These are phyloP conservation scores for Candida dajiaensis DNA, from an alignment of 805 yeast species.

Conservation along the genomic window DNA sequence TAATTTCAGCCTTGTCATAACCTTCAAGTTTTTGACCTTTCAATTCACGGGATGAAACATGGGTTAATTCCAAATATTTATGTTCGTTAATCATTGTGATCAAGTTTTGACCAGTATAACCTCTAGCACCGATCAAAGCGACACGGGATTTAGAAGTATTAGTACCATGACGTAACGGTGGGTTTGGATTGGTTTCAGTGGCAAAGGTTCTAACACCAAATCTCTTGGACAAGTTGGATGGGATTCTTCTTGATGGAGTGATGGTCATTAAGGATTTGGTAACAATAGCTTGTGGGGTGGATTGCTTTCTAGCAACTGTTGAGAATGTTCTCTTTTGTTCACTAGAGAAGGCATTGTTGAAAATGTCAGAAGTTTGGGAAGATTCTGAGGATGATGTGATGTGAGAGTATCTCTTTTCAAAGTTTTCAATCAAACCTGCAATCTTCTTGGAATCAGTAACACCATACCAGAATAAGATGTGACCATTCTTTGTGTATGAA, in stretches of 20 bases:
- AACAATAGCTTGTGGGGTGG: background rate
- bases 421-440: constrained; percentile 55
- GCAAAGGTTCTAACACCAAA: constrained; percentile 27
- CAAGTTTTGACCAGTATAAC: constrained; percentile 92
- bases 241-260: constrained; percentile 21
- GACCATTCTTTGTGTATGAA: constrained; percentile 83
- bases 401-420: constrained; percentile 31
- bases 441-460: constrained; percentile 57
- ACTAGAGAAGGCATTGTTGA: constrained; percentile 27
- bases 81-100: constrained; percentile 82
- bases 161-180: constrained; percentile 61
- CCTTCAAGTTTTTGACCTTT: constrained; percentile 83
- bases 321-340: constrained; percentile 44
- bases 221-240: constrained; percentile 22
- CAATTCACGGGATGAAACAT: constrained; percentile 94
- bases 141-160: constrained; percentile 63
- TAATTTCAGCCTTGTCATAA: constrained; percentile 73
- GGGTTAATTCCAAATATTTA: constrained; percentile 80
- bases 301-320: constrained; percentile 18
- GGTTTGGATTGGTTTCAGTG: constrained; percentile 53
- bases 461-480: constrained; percentile 94
- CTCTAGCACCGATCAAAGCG: constrained; percentile 97
- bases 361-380: constrained; percentile 34
- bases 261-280: constrained; percentile 1
- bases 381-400: constrained; percentile 30